Evolutionary conservation across 2,329 filamentous ascomycete genomes (phyloP).

Genomic region (Ophiognomonia clavigignenti-juglandacearum): DNA sequence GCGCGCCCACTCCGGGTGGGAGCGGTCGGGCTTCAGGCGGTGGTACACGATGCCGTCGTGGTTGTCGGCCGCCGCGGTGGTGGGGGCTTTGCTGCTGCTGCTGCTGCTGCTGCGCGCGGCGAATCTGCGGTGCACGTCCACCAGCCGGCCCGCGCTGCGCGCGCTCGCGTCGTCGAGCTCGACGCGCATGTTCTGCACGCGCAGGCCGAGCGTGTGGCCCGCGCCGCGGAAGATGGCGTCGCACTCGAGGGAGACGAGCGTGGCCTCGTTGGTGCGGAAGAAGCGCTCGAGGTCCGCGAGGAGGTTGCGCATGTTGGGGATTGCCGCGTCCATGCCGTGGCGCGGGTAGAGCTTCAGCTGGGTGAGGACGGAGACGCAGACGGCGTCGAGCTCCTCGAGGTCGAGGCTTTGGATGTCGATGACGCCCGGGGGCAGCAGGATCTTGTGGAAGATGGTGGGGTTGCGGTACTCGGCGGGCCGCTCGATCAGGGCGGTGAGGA

Average conservation of each 20-base stretch:
- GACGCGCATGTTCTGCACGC: constrained; percentile 20
- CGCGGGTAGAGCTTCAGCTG: constrained; percentile 46
- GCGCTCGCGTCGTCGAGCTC: constrained; percentile 43
- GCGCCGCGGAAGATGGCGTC: constrained; percentile 18
- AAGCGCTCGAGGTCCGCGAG: constrained; percentile 49
- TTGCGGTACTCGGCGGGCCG: constrained; percentile 24
- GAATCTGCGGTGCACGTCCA: constrained; percentile 31
- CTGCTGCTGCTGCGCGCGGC: constrained; percentile 19
- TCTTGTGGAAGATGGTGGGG: constrained; percentile 42
- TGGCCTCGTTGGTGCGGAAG: constrained; percentile 43
- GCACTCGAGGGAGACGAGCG: constrained; percentile 36
- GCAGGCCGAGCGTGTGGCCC: constrained; percentile 10
- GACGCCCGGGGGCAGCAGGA: constrained; percentile 26
- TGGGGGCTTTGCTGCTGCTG: no score
- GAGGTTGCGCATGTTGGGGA: constrained; percentile 36
- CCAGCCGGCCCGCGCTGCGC: constrained; percentile 30
- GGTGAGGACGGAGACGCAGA: constrained; percentile 27
- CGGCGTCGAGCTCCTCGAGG: not conserved
- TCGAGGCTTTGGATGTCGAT: constrained; percentile 17
- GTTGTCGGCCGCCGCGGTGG: constrained; percentile 22
- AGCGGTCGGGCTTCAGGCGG: no score
- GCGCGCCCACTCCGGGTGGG: constrained; percentile 41
- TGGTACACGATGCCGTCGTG: constrained; percentile 76
- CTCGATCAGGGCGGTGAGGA: constrained; percentile 34
- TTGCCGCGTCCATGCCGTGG: not conserved